Base-by-base conservation (phyloP, 2,329 filamentous ascomycete species). In the Talaromyces rugulosus region DNA sequence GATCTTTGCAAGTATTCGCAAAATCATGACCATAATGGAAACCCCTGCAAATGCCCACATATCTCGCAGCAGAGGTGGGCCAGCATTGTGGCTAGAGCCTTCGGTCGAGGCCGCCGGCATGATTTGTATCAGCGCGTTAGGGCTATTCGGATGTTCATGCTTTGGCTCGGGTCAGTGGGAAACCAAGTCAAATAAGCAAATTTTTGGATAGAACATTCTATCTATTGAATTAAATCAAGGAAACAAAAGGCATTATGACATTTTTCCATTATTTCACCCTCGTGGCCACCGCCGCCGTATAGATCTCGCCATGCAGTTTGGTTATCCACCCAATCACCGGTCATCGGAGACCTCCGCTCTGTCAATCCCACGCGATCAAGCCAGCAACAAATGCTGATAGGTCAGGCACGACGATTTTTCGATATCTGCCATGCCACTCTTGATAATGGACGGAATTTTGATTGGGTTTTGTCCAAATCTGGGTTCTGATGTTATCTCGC, bases 1-100 rank as follows among this genome's bases (percentile, higher is more conserved):
- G 30, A 62, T 60, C 60, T 70, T 70, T 7, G 69, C 66, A 53
- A 57, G 11, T 12, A 70, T 56, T 47, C 69, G 65, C 52, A 70
- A 61, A 8, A 58, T 18, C 9, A 70, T 34, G 2, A 63, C 57
- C 12, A 68, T 0, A 40, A 68, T 65, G 1, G 66, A 65, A 27
- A 69, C 56, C 8, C 44, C 65, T 12, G 66, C 64, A 12, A 70
- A 61, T 8, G 59, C 63, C 69, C 68, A 70, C 1, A 69, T 51
- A 61, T 69, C 67, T 6, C 65, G 60, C 9, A 70, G 63, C 5
- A 70, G 59, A 11, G 47, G 60, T 9, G 66, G 62, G 4, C 64
- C 68, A 4, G 57, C 27, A 56, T 69, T 34, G 31, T 61, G 40
- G 1, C 47, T 1, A 0, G 60, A 62, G 50, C 16, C 30, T 9